Base-by-base conservation (phyloP, 2,329 filamentous ascomycete genomes). In the Alternaria metachromatica region DNA sequence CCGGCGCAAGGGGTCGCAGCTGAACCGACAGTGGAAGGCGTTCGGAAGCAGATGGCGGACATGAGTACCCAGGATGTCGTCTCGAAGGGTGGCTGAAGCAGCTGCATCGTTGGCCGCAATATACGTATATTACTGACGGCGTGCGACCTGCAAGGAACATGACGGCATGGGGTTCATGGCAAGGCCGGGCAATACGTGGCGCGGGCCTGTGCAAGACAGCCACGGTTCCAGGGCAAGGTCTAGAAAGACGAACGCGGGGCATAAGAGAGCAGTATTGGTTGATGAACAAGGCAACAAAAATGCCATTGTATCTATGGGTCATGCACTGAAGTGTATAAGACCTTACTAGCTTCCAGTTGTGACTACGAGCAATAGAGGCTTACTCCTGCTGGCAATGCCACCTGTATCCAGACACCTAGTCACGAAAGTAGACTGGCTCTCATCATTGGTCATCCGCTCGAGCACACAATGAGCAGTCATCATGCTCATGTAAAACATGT, bases 1-100 rank as follows among this genome's bases (percentile, higher is more conserved):
- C 46, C 18, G 25, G 30, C 56, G 37, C 46, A 70, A 51, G 69
- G 28, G n/a, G 62, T 67, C 45, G 44, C 66, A 50, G 69, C 57
- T 33, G 54, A 37, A 28, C 28, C 48, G 23, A 43, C 62, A 21
- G 73, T 80, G 30, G 76, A 80, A 58, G 72, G 68, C 46, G 70
- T 75, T 46, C 75, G 68, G 53, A 75, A 71, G 61, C 72, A 77
- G 61, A 75, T 80, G 68, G 78, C 75, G 60, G 69, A 69, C 8
- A 63, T 80, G 66, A 65, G 70, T 30, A 73, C 76, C 30, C 67
- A 66, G 51, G 62, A 69, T n/a, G 58, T 58, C 33, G 55, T 51
- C 41, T 61, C 69, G 43, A 63, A 72, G 59, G 72, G 68, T 66
- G 72, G 71, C 46, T 76, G 75, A 76, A 65, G 46, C 51, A 65